These are phyloP conservation scores for Aspergillus viridinutans DNA, from an alignment of 2,329 filamentous ascomycete species.

Conservation along the genomic window DNA sequence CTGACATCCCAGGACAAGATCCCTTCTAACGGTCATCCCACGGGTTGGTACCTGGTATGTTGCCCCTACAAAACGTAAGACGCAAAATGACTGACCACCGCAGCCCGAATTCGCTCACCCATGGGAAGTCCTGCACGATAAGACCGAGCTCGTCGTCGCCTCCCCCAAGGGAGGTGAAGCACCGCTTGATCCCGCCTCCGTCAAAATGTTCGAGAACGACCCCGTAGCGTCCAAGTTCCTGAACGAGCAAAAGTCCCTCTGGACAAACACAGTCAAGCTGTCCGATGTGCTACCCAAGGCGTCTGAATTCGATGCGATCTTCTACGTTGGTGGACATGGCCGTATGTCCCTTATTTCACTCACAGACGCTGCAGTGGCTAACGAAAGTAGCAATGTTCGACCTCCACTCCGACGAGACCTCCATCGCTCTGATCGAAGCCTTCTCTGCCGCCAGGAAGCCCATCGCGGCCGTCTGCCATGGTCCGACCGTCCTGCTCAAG, in stretches of 20 bases:
- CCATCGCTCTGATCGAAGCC: conserved; percentile 43
- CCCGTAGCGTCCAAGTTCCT: conserved; percentile 52
- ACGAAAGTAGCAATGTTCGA: conserved; percentile 46
- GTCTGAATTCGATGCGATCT: conserved; percentile 60
- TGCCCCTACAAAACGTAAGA: not conserved
- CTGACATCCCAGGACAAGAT: conserved; percentile 59
- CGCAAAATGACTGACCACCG: not conserved
- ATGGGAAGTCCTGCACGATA: conserved; percentile 54
- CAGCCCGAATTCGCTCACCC: conserved; percentile 61
- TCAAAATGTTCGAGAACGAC: conserved; percentile 55
- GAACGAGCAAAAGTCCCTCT: conserved; percentile 54
- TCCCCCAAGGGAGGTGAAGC: conserved; percentile 61
- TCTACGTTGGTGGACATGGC: conserved; percentile 57
- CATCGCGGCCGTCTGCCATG: conserved; percentile 49
- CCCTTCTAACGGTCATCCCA: conserved; percentile 46
- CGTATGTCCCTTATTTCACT: conserved; percentile 35
- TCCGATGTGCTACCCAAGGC: conserved; percentile 54
- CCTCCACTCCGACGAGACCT: conserved; percentile 39
- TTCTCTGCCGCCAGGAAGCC: conserved; percentile 48
- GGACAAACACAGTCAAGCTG: conserved; percentile 60
- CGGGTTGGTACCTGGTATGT: conserved; percentile 66
- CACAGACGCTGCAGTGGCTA: not conserved
- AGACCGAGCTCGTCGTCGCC: conserved; percentile 54
- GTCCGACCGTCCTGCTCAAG: conserved; percentile 42
- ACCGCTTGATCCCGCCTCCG: conserved; percentile 57